Percentiles rank a stretch among this genome's conserved stretches.
These are phyloP conservation scores for Gossypium thurberi DNA, from an alignment of 345 rosid genomes.

Conservation along the genomic window DNA sequence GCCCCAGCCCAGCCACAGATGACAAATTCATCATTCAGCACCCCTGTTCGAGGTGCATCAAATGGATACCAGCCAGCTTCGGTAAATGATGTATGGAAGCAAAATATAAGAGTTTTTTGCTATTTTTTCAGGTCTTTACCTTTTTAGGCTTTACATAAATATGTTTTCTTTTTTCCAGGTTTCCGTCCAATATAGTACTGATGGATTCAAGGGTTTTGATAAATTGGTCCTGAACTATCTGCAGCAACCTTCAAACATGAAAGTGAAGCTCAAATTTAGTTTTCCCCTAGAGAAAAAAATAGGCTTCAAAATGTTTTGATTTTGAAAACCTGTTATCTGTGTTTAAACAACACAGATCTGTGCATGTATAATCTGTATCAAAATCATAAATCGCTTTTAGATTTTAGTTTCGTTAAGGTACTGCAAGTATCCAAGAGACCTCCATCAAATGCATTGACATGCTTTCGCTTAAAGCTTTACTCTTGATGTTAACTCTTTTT, in stretches of 20 bases:
- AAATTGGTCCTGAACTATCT: constrained; percentile 71
- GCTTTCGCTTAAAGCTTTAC: background rate
- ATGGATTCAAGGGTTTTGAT: constrained; percentile 65
- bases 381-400: background rate
- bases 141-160: constrained; percentile 5
- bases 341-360: background rate
- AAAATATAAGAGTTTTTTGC: background rate
- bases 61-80: constrained; percentile 34
- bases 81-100: constrained; percentile 42
- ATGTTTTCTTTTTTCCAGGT: constrained; percentile 27
- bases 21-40: constrained; percentile 30
- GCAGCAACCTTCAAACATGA: constrained; percentile 67
- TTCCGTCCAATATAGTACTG: constrained; percentile 36
- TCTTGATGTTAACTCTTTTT: background rate
- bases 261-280: constrained; percentile 24
- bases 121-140: background rate
- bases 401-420: background rate
- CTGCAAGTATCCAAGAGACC: background rate
- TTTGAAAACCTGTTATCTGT: background rate
- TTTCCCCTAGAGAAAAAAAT: background rate
- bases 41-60: constrained; percentile 31
- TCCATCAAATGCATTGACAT: background rate
- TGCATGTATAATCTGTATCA: background rate
- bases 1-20: constrained; percentile 29
- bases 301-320: background rate